These are phyloP conservation scores for Solanum piurae DNA, from an alignment of 257 asterid genomes.

Conservation along the genomic window DNA sequence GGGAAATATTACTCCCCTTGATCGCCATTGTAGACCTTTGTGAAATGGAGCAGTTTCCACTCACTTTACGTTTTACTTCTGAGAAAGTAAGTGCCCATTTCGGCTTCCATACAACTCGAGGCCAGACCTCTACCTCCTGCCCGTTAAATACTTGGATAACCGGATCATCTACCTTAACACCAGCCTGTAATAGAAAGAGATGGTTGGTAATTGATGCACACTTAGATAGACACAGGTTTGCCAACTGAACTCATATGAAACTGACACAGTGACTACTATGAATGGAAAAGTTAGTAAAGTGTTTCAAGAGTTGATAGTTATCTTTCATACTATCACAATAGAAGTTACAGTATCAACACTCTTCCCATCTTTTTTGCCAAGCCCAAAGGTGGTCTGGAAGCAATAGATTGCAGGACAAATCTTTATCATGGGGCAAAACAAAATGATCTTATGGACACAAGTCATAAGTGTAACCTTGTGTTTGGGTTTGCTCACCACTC, in stretches of 20 bases:
- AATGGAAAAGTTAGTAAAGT: background rate
- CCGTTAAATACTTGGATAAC: conserved; percentile 50
- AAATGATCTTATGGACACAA: background rate
- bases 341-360: background rate
- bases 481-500: background rate
- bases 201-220: background rate
- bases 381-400: background rate
- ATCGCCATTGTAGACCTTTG: conserved; percentile 64
- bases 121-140: conserved; percentile 96
- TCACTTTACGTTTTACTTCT: conserved; percentile 55
- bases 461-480: background rate
- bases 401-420: background rate
- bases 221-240: background rate
- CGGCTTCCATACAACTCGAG: conserved; percentile 86
- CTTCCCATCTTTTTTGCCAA: background rate
- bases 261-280: background rate
- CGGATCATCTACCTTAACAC: conserved; percentile 75
- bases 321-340: background rate
- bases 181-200: conserved; percentile 50
- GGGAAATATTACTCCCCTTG: conserved; percentile 46
- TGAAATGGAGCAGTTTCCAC: conserved; percentile 49
- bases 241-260: background rate
- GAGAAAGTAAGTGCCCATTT: conserved; percentile 90
- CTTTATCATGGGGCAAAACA: background rate
- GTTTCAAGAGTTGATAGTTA: background rate